Evolutionary conservation across 139 green algal genomes (phyloP), one percentile per base, ranked within the genome.

Genomic region (Chlorella sp.): DNA sequence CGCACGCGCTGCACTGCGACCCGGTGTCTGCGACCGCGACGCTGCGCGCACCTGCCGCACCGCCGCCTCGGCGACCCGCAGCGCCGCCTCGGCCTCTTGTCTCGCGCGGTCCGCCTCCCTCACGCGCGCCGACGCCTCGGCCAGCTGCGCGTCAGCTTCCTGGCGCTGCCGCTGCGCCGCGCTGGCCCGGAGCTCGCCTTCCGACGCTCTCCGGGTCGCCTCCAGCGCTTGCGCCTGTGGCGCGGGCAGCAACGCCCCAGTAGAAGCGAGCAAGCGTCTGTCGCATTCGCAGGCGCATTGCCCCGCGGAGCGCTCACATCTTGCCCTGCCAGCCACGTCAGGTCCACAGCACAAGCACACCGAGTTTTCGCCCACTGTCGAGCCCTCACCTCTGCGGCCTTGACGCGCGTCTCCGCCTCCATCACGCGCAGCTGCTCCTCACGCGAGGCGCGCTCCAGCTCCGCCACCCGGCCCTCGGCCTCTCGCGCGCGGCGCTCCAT

Each of bases 11-110:
- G n/a, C n/a, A n/a, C n/a, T n/a, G n/a, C n/a, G n/a, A n/a, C n/a
- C n/a, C n/a, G n/a, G n/a, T n/a, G n/a, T n/a, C n/a, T n/a, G n/a
- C n/a, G n/a, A n/a, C n/a, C n/a, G n/a, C n/a, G n/a, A n/a, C n/a
- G n/a, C n/a, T n/a, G n/a, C n/a, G 20, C 70, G 60, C 71, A 85
- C 82, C 76, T 87, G 82, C 70, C 74, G 72, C 0, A 74, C 74
- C 29, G 69, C 73, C 2, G 72, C 66, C 69, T 85, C 83, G 23
- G 67, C 75, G 10, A 42, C 30, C n/a, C 72, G 24, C n/a, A 71
- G 29, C 59, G 73, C 64, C 26, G 70, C 27, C 5, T 80, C 79
- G 59, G 77, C 32, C 51, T 85, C 77, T 51, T 81, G 74, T 27
- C 73, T 62, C 42, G 67, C 49, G 0, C 65, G 67, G 24, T 85